Evolutionary conservation across 768 basidiomycete species (phyloP).

Genomic region (Boletus rex-veris): DNA sequence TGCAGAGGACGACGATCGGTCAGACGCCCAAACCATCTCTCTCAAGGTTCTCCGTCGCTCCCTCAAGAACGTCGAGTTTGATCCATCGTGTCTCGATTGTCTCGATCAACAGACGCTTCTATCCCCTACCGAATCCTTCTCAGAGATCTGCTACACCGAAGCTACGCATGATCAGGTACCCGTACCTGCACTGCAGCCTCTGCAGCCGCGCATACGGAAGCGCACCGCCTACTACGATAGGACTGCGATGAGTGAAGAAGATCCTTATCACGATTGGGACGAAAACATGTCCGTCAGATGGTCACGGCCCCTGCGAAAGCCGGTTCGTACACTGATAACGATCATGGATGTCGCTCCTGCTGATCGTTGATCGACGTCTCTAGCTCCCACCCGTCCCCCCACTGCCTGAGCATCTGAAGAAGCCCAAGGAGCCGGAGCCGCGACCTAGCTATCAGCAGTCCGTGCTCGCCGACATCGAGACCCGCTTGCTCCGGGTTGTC

Average conservation of each 20-base stretch:
- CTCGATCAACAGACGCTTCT: conserved; percentile 43
- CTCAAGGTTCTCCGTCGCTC: conserved; percentile 35
- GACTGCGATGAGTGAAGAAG: conserved; percentile 34
- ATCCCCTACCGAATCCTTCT: conserved; percentile 40
- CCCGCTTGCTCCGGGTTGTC: conserved; percentile 24
- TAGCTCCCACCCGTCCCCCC: conserved; percentile 28
- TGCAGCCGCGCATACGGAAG: conserved; percentile 33
- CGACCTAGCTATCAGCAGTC: conserved; percentile 30
- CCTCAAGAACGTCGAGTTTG: conserved; percentile 37
- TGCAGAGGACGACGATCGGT: conserved; percentile 26
- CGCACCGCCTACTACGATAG: conserved; percentile 27
- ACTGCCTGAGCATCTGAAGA: conserved; percentile 26
- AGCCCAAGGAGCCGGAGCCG: conserved; percentile 7
- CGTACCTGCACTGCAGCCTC: conserved; percentile 29
- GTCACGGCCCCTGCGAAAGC: conserved; percentile 7
- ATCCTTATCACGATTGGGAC: conserved; percentile 35
- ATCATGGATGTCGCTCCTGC: background rate
- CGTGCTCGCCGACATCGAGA: conserved; percentile 31
- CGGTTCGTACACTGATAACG: conserved; percentile 14
- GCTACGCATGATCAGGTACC: conserved; percentile 35
- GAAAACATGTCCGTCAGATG: conserved; percentile 32
- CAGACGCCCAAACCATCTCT: conserved; percentile 26
- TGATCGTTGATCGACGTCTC: background rate
- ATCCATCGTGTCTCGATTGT: conserved; percentile 38
- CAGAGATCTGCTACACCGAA: conserved; percentile 40